Base-by-base conservation (phyloP, 805 yeast genomes). In the Hanseniaspora valbyensis region DNA sequence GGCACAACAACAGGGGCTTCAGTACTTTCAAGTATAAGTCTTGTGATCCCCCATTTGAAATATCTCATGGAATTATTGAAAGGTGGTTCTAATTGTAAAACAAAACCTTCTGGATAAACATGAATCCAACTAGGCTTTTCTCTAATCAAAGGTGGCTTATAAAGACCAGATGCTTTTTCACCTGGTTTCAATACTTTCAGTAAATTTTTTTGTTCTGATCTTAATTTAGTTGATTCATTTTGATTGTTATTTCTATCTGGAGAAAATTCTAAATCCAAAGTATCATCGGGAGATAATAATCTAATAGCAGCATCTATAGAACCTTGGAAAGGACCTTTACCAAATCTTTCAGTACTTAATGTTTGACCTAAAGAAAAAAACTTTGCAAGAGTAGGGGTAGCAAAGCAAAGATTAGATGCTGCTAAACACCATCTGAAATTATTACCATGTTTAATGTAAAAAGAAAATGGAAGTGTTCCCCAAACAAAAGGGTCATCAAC, bases 71-170 rank as follows among this genome's bases (percentile, higher is more conserved):
- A 87, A 56, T 86, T 83, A 44, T 75, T 71, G 61, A 77, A 79
- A 0, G 96, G 96, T 32, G 81, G 80, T 54, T 80, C 74, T 44
- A 85, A 63, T 63, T 92, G 98, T 49, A 90, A 75, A 4, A 90
- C 97, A 62, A 81, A 86, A 0, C 95, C 95, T 64, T 90, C 98
- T 0, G 98, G 98, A 65, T 86, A 90, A 3, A 88, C 78, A 62
- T 90, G 97, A 53, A 92, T 77, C 97, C 97, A 90, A 0, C 86
- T 78, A 0, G 92, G 81, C 53, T 75, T 77, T 14, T 72, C 65
- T 51, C 89, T 68, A 25, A 76, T 67, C 30, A 83, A 69, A 2
- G 90, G 90, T 1, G 76, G 68, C 1, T 71, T 45, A 54, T 74
- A 74, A 33, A n/a, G 22, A 2, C 51, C 51, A 25, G 51, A 48